These are phyloP conservation scores for Adansonia rubrostipa DNA, from an alignment of 441 rosid genomes.

Conservation along the genomic window DNA sequence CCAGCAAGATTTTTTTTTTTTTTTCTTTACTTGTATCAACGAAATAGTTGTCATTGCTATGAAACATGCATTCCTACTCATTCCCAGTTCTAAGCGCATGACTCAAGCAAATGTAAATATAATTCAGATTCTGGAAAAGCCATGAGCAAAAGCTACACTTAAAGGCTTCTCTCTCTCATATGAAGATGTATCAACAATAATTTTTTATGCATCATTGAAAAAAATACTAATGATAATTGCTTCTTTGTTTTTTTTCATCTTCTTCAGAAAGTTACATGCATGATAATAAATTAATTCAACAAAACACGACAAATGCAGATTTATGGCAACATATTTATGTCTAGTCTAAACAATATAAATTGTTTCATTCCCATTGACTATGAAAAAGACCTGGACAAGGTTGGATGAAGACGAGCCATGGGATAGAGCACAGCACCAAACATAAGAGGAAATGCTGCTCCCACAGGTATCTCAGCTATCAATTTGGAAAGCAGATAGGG, in stretches of 20 bases:
- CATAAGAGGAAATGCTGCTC: constrained; percentile 93
- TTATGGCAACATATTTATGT: neutral
- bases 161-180: neutral
- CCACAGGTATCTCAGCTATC: constrained; percentile 91
- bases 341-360: constrained; percentile 5
- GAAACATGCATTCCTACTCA: neutral
- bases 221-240: neutral
- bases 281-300: neutral
- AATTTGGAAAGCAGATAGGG: constrained; percentile 92
- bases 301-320: neutral
- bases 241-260: neutral
- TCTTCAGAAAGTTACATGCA: neutral
- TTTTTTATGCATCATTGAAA: constrained; percentile 10
- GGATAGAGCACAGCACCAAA: constrained; percentile 93
- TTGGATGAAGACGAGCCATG: constrained; percentile 93
- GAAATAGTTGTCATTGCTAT: neutral
- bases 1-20: neutral
- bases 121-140: neutral
- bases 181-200: neutral
- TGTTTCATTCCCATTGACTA: constrained; percentile 1
- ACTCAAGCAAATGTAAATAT: neutral
- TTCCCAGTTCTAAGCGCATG: neutral
- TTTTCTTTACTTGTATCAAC: neutral
- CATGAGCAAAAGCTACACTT: neutral
- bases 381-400: constrained; percentile 63